A percentile compares a stretch with the other conserved stretches of the same genome.
Evolutionary conservation across 441 rosid species (phyloP).

Genomic region (Arabidopsis hybrid): DNA sequence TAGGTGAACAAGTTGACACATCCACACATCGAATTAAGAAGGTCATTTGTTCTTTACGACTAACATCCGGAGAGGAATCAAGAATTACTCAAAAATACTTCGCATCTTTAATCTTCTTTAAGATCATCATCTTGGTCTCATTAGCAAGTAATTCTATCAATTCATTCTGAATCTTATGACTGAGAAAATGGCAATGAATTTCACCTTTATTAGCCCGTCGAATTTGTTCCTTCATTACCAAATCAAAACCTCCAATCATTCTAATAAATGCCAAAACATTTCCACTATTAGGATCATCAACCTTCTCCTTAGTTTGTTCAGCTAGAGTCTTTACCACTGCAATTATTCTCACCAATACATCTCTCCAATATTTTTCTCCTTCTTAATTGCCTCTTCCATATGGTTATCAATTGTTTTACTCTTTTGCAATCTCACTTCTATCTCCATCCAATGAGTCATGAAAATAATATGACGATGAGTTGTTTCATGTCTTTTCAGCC

Average conservation of each 20-base stretch:
- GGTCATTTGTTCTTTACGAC: neutral
- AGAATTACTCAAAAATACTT: too few species aligned
- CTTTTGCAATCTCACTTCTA: neutral
- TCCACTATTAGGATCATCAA: neutral
- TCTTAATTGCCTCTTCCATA: neutral
- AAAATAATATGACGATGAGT: neutral
- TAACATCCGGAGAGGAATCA: neutral
- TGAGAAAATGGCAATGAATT: neutral
- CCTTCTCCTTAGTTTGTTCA: neutral
- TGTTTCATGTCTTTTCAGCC: neutral
- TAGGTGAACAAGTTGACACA: too few species aligned
- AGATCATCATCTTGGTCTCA: neutral
- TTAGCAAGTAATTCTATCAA: neutral
- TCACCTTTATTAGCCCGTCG: neutral
- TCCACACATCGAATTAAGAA: too few species aligned
- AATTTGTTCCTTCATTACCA: conserved; percentile 1
- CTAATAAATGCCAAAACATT: neutral
- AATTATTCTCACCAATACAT: conserved; percentile 11
- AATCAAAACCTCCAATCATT: neutral
- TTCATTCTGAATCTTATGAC: neutral
- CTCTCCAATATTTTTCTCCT: conserved; percentile 3
- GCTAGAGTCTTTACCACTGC: conserved; percentile 3
- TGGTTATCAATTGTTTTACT: neutral
- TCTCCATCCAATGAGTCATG: neutral
- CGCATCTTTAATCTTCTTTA: too few species aligned